These are phyloP conservation scores for Rhodofomes roseus DNA, from an alignment of 1,284 basidiomycete species.

Conservation along the genomic window DNA sequence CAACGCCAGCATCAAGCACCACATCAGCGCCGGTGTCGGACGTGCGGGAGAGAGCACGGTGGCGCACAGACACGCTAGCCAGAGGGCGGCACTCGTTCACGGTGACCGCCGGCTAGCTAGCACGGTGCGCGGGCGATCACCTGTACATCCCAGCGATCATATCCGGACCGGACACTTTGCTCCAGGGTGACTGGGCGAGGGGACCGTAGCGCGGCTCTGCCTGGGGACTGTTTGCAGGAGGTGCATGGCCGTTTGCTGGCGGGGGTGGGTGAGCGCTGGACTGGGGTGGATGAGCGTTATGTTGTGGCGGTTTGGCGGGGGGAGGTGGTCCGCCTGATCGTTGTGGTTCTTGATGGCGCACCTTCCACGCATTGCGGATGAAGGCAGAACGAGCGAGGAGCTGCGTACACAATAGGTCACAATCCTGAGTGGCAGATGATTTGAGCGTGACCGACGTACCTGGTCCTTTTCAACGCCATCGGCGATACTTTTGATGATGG, in stretches of 20 bases:
- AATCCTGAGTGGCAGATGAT: slow-evolving; percentile 24
- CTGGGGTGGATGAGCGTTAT: slow-evolving; percentile 1
- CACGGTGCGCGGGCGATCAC: slow-evolving; percentile 31
- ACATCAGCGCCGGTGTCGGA: background rate
- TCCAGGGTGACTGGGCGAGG: slow-evolving; percentile 58
- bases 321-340: slow-evolving; percentile 1
- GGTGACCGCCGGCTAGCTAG: background rate
- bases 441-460: too few relatives aligned
- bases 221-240: slow-evolving; percentile 10
- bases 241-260: slow-evolving; percentile 7
- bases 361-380: slow-evolving; percentile 71
- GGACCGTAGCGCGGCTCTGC: slow-evolving; percentile 59
- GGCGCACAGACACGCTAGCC: background rate
- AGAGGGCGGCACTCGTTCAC: background rate
- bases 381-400: slow-evolving; percentile 55
- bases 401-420: slow-evolving; percentile 32
- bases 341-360: slow-evolving; percentile 32
- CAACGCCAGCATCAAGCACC: too few relatives aligned
- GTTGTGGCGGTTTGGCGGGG: background rate
- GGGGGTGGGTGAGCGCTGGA: slow-evolving; percentile 17
- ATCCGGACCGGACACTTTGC: slow-evolving; percentile 66
- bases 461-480: slow-evolving; percentile 88
- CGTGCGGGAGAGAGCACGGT: background rate
- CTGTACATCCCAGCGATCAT: slow-evolving; percentile 62
- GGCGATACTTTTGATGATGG: slow-evolving; percentile 82